Percentiles rank a stretch among this genome's conserved stretches.
Evolutionary conservation across 345 rosid genomes (phyloP).

Genomic region (Geranium brycei): DNA sequence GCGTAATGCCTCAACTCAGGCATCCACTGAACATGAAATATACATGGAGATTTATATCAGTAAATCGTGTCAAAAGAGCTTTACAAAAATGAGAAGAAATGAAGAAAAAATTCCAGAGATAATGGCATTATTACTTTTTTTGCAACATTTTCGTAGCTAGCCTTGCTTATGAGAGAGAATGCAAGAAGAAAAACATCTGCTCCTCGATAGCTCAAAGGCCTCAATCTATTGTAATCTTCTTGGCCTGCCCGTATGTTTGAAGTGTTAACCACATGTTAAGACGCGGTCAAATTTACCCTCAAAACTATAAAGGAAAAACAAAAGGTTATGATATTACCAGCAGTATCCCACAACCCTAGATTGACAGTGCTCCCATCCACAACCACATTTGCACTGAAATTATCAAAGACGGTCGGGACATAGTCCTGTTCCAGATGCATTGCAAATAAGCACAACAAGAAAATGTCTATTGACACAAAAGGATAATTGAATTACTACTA

Average conservation of each 20-base stretch:
- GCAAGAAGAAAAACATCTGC: conserved; percentile 40
- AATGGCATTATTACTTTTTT: conserved; percentile 18
- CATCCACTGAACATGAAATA: conserved; percentile 25
- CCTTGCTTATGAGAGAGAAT: conserved; percentile 34
- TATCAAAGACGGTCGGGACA: conserved; percentile 38
- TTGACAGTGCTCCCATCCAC: conserved; percentile 37
- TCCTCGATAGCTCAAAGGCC: conserved; percentile 40
- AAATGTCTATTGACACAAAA: neutral
- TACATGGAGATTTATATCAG: neutral
- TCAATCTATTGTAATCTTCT: conserved; percentile 36
- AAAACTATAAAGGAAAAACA: neutral
- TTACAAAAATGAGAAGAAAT: neutral
- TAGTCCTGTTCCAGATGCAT: conserved; percentile 22
- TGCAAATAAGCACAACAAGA: neutral
- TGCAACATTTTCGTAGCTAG: conserved; percentile 34
- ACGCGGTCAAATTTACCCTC: neutral
- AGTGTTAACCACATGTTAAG: neutral
- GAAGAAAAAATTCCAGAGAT: neutral
- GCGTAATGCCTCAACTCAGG: conserved; percentile 33
- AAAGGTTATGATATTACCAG: conserved; percentile 14
- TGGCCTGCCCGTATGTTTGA: conserved; percentile 22
- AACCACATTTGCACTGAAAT: conserved; percentile 37
- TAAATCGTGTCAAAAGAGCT: neutral
- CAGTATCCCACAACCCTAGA: conserved; percentile 40
- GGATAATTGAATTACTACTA: too few species aligned